Conservation (phyloP, 2,329 filamentous ascomycete species). For the Tolypocladium guangdongense region DNA sequence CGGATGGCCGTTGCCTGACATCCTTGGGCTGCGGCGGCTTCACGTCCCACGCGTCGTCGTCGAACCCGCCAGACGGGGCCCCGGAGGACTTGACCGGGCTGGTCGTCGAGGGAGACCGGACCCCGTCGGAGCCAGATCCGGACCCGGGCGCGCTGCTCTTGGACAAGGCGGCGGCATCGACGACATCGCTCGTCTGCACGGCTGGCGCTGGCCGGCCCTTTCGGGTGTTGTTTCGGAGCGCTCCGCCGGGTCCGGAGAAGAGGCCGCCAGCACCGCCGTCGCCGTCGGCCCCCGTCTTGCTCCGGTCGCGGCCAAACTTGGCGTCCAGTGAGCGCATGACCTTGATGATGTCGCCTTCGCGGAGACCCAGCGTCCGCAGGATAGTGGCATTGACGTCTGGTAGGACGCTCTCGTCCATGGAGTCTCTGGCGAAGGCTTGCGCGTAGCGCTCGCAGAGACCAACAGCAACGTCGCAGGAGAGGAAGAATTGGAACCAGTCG, state of each 20-base stretch:
- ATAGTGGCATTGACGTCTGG: slow-evolving; percentile 79
- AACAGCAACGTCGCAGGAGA: slow-evolving; percentile 81
- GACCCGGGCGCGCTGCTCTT: slow-evolving; percentile 32
- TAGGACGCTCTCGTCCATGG: slow-evolving; percentile 89
- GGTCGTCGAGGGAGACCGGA: slow-evolving; percentile 10
- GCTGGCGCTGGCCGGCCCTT: slow-evolving; percentile 82
- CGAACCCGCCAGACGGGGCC: slow-evolving; percentile 52
- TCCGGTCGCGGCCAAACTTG: slow-evolving; percentile 56
- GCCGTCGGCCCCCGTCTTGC: slow-evolving; percentile 44
- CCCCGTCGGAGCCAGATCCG: slow-evolving; percentile 10
- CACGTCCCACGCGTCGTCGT: slow-evolving; percentile 95
- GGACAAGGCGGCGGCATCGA: slow-evolving; percentile 80
- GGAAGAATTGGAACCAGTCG: slow-evolving; percentile 99
- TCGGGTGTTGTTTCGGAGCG: slow-evolving; percentile 85
- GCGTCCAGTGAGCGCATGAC: slow-evolving; percentile 82
- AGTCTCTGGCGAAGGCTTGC: slow-evolving; percentile 78
- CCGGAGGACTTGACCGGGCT: slow-evolving; percentile 18
- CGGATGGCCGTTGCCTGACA: slow-evolving; percentile 15
- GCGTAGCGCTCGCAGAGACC: slow-evolving; percentile 92
- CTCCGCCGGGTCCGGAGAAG: slow-evolving; percentile 88
- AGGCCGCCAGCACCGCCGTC: slow-evolving; percentile 55
- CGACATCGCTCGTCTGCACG: slow-evolving; percentile 74
- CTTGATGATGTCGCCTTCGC: slow-evolving; percentile 92
- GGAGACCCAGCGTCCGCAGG: slow-evolving; percentile 79
- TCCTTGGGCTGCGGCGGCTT: slow-evolving; percentile 45